Evolutionary conservation across 2,329 filamentous ascomycete species (phyloP).

Genomic region (Ophiostoma triangulosporum): DNA sequence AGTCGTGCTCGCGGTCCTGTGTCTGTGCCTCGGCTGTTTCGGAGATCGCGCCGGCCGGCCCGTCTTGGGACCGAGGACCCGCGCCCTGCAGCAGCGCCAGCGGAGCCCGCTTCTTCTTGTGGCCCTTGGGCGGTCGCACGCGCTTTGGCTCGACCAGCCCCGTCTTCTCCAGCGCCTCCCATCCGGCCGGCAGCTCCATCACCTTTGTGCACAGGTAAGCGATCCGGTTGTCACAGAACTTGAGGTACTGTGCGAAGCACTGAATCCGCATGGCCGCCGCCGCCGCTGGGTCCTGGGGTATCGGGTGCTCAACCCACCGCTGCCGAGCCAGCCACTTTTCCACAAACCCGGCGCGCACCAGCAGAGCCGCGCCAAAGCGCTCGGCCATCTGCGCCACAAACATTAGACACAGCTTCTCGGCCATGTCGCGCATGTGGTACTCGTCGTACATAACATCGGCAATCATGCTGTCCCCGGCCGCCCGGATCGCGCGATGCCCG

Average conservation of each 20-base stretch:
- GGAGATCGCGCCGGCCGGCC: background rate
- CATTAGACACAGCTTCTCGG: constrained; percentile 46
- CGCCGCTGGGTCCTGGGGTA: constrained; percentile 22
- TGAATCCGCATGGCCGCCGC: constrained; percentile 20
- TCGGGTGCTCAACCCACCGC: constrained; percentile 32
- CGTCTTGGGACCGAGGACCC: too few relatives aligned
- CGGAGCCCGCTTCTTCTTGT: background rate
- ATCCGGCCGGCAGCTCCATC: constrained; percentile 36
- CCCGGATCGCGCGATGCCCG: background rate
- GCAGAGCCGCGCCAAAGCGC: constrained; percentile 40
- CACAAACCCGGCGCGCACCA: constrained; percentile 52
- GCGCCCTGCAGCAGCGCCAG: constrained; percentile 26
- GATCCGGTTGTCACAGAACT: constrained; percentile 36
- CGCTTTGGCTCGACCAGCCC: constrained; percentile 27
- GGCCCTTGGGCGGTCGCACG: background rate
- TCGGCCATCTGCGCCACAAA: constrained; percentile 45
- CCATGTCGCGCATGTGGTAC: constrained; percentile 46
- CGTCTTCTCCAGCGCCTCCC: constrained; percentile 35
- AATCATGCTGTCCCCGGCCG: constrained; percentile 30
- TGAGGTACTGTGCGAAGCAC: constrained; percentile 40
- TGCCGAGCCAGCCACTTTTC: constrained; percentile 64
- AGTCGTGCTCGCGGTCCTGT: background rate
- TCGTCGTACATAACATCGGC: constrained; percentile 47
- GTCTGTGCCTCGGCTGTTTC: background rate
- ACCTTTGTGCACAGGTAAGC: constrained; percentile 38